These are phyloP conservation scores for Diaporthe velutina DNA, from an alignment of 2,329 filamentous ascomycete genomes.

Conservation along the genomic window DNA sequence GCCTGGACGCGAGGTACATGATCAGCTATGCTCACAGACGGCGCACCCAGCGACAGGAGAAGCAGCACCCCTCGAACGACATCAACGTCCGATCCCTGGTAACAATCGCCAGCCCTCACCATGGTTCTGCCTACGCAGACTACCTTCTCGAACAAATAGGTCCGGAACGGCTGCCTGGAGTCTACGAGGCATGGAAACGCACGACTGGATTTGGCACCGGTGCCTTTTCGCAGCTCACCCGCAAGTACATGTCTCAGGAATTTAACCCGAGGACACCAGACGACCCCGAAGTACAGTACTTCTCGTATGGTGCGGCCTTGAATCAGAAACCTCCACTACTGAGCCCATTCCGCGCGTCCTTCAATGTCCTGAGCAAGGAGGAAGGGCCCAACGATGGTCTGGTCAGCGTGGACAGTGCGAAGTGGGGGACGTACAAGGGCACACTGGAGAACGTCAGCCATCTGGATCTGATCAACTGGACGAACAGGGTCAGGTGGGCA, in stretches of 20 bases:
- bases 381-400: constrained; percentile 76
- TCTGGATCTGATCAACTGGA: constrained; percentile 77
- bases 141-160: constrained; percentile 63
- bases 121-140: constrained; percentile 69
- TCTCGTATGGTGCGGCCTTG: constrained; percentile 71
- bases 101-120: constrained; percentile 68
- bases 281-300: constrained; percentile 66
- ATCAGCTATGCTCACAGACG: constrained; percentile 66
- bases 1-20: constrained; percentile 75
- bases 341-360: constrained; percentile 72
- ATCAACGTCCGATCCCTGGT: constrained; percentile 65
- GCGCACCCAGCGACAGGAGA: constrained; percentile 11
- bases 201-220: constrained; percentile 68
- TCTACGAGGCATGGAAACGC: constrained; percentile 63
- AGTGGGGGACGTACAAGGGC: constrained; percentile 74
- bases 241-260: constrained; percentile 66
- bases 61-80: constrained; percentile 42
- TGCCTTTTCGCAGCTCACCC: constrained; percentile 73
- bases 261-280: constrained; percentile 73
- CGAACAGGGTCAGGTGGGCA: constrained; percentile 69
- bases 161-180: constrained; percentile 63
- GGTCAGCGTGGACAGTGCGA: constrained; percentile 74
- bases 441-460: constrained; percentile 73
- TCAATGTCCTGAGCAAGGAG: constrained; percentile 59
- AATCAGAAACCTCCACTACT: constrained; percentile 66